These are phyloP conservation scores for Hydrangea macrophylla DNA, from an alignment of 148 eudicot genomes.

Conservation along the genomic window DNA sequence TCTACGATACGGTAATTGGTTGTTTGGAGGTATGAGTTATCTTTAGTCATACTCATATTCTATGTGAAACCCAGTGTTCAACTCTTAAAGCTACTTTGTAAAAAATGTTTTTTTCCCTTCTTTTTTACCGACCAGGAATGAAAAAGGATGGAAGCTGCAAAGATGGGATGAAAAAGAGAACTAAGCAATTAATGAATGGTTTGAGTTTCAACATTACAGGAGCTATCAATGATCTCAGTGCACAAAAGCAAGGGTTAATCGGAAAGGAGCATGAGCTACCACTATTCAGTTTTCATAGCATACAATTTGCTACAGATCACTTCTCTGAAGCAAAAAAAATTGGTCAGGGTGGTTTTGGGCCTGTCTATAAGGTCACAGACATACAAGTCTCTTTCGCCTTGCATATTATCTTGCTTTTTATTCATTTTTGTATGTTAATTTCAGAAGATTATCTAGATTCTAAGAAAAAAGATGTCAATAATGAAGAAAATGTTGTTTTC, in stretches of 20 bases:
- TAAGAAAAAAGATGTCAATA: no score
- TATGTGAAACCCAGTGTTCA: background rate
- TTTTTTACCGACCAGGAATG: no score
- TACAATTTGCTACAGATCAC: background rate
- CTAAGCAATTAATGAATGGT: background rate
- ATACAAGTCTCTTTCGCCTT: background rate
- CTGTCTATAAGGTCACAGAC: slow-evolving; percentile 11
- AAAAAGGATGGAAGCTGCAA: background rate
- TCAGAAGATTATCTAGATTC: no score
- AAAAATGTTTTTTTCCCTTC: no score
- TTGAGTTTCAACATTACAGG: background rate
- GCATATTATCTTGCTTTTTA: background rate
- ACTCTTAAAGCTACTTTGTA: no score
- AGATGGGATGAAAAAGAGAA: background rate
- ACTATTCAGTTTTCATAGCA: background rate
- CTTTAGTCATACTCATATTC: background rate
- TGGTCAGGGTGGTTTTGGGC: slow-evolving; percentile 13
- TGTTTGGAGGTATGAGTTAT: background rate
- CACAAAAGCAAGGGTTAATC: no score
- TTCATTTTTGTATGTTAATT: no score
- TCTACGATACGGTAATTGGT: background rate
- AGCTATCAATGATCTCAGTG: background rate
- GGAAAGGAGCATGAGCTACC: background rate
- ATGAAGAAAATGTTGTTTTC: no score
- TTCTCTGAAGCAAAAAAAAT: slow-evolving; percentile 6